Base-by-base conservation (phyloP, 352 stramenopile species). In the Phytophthora cactorum region DNA sequence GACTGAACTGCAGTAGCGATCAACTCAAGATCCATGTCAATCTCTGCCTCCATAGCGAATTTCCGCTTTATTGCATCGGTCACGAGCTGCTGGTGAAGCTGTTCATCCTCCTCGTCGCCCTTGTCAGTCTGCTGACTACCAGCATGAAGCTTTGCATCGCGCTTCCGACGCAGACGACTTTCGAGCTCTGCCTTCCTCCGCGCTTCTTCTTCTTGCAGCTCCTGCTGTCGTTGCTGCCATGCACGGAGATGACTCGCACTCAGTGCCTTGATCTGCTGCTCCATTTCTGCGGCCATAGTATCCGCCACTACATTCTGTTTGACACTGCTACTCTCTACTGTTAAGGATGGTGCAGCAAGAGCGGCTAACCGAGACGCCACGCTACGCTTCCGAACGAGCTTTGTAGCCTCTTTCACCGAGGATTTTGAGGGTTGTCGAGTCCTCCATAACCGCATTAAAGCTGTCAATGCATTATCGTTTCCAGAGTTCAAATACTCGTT, bases 251-350 rank as follows among this genome's bases (percentile, higher is more conserved):
- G 72, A 15, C 31, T 51, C 1, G 68, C 65, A 62, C 70, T 78
- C 10, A 83, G 59, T 12, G 53, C 17, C 47, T 72, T 71, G 32
- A 82, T 79, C 27, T 83, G 66, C 8, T 68, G 59, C 45, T 78
- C 73, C 55, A 78, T 63, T 38, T 74, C 63, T 4, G 65, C 65
- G 31, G 69, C 55, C 45, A 81, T 74, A 0, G 45, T 63, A 49
- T 74, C 57, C 14, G 58, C 52, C 22, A 73, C 62, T 15, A 71
- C 45, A 10, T 63, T 71, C 27, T 54, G 41, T 39, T 11, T 50
- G 32, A 29, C 27, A 29, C 22, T 52, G 17, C 8, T 51, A 28
- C 11, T 58, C 12, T 52, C 12, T 6, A 34, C 17, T 7, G 46
- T 4, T 6, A 49, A 5, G 7, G 43, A 2, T 32, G 49, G 29